Base-by-base conservation (phyloP, 345 rosid genomes). In the Camelina sativa region DNA sequence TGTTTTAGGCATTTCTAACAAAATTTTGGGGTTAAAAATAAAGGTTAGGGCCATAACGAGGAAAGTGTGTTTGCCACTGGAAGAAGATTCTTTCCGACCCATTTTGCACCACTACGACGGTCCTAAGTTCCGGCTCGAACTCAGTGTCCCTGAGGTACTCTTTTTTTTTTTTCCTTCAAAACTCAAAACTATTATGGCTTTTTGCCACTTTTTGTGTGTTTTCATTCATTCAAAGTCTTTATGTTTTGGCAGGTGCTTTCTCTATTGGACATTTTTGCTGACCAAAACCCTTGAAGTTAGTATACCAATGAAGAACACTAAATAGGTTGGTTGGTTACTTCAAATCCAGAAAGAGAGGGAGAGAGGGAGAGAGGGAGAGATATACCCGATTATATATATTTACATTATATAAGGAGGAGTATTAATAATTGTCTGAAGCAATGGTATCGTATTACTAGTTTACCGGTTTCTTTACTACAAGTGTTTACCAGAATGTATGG, bases 61-160 rank as follows among this genome's bases (percentile, higher is more conserved):
- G 81, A 92, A 89, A 83, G 80, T 87, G 8, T 92, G 94, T 52
- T 85, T 88, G 67, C 97, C 99, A 5, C 83, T 96, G 7, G 98
- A 96, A 79, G 99, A 96, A 82, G 99, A 96, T 38, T 89, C 99
- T 0, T 96, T 96, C 89, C 82, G 99, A 82, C 99, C 99, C 63
- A 85, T 96, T 75, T 94, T 96, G 30, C 96, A 92, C 72, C 99
- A 96, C 75, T 96, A 96, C 38, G 99, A 96, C 55, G 99, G 99
- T 61, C 99, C 99, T 22, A 96, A 96, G 77, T 96, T 96, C 84
- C 90, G 99, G 25, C 97, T 96, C 4, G 97, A 96, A 28, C 94
- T 96, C 40, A 92, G 74, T 69, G 74, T 96, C 28, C 98, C 99
- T 1, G 99, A 96, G 99, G 98, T 91, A 41, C 40, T 30, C 5